These are phyloP conservation scores for Mycena vulgaris DNA, from an alignment of 768 basidiomycete species.

Conservation along the genomic window DNA sequence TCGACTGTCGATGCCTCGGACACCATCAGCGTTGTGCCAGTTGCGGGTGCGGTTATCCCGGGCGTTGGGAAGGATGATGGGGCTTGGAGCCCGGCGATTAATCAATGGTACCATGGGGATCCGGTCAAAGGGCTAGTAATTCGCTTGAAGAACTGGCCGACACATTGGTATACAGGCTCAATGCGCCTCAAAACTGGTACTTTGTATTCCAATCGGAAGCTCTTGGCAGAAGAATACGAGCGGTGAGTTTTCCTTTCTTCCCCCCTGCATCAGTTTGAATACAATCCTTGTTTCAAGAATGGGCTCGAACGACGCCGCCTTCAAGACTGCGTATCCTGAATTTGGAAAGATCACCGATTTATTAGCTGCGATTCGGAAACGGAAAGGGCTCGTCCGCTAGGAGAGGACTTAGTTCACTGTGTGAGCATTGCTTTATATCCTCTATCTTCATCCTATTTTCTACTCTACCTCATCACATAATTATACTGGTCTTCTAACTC, in stretches of 20 bases:
- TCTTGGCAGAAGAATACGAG: constrained; percentile 43
- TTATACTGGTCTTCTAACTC: too few species aligned
- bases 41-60: constrained; percentile 41
- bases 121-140: constrained; percentile 31
- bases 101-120: constrained; percentile 48
- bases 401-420: not conserved
- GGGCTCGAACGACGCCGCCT: constrained; percentile 1
- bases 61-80: constrained; percentile 33
- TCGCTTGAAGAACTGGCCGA: constrained; percentile 50
- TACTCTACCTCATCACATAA: too few species aligned
- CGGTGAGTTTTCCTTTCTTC: constrained; percentile 33
- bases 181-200: constrained; percentile 39
- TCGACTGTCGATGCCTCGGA: not conserved
- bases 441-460: not conserved
- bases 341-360: constrained; percentile 7
- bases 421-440: not conserved
- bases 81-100: constrained; percentile 45
- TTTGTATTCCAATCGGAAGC: constrained; percentile 38
- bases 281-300: not conserved
- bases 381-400: too few species aligned
- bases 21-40: constrained; percentile 1
- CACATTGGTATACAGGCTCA: constrained; percentile 42
- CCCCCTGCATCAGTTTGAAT: too few species aligned
- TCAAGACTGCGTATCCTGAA: constrained; percentile 2
- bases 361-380: constrained; percentile 5